A percentile compares a stretch with the other conserved stretches of the same genome.
Conservation (phyloP, 208 protist species). For the Acanthamoeba lenticulata region DNA sequence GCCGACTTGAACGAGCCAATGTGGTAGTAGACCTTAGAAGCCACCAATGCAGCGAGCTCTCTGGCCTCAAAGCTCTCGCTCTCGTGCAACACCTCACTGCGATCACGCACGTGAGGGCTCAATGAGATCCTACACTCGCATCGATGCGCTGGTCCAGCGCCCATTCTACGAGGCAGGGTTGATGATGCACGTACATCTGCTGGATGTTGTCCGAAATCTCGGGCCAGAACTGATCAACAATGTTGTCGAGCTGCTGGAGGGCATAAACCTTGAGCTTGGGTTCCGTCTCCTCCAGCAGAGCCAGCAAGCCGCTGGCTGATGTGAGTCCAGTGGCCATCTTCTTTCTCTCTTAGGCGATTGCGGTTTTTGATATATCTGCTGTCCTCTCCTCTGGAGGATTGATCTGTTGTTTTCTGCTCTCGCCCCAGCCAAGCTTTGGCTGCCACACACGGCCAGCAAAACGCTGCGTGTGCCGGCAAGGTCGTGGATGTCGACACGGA, state of each 20-base stretch:
- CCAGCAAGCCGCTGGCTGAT: constrained; percentile 57
- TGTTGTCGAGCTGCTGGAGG: constrained; percentile 82
- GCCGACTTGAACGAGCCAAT: constrained; percentile 95
- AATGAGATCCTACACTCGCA: no score
- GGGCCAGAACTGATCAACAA: constrained; percentile 89
- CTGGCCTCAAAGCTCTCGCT: constrained; percentile 83
- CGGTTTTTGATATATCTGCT: background rate
- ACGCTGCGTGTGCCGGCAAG: background rate
- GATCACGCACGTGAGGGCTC: background rate
- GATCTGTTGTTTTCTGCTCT: background rate
- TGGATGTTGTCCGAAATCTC: constrained; percentile 87
- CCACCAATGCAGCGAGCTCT: constrained; percentile 92
- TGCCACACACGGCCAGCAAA: background rate
- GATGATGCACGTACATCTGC: constrained; percentile 76
- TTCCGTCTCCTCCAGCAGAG: constrained; percentile 62
- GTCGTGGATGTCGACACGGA: background rate
- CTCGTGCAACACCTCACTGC: constrained; percentile 85
- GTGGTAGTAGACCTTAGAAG: constrained; percentile 98
- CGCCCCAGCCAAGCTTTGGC: background rate
- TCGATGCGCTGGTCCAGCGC: background rate
- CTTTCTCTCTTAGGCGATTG: background rate
- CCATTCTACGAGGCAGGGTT: background rate
- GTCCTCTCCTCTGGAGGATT: background rate
- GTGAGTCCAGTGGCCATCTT: constrained; percentile 63
- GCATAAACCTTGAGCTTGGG: constrained; percentile 85